Base-by-base conservation (phyloP, 2,329 filamentous ascomycete species). In the Cordyceps pruinosa region DNA sequence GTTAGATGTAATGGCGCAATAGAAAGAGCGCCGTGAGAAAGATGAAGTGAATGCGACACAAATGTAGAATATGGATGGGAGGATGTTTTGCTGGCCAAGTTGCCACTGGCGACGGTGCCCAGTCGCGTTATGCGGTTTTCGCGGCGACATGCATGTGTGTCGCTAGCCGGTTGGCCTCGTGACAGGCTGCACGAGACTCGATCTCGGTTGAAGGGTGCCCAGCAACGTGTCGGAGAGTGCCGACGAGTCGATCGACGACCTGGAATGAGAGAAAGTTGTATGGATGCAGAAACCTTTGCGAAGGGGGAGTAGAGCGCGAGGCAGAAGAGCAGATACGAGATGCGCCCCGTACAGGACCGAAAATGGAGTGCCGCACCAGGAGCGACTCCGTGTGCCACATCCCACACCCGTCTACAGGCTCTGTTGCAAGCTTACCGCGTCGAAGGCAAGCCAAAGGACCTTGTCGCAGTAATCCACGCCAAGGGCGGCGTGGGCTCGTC, bases 391-490 rank as follows among this genome's bases (percentile, higher is more conserved):
- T 44, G 45, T 34, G 35, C 34, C 45, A 42, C 19, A 19, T 15
- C 15, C 34, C 37, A 45, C 28, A 53, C 30, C 6, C 6, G 12
- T n/a, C 23, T 26, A 13, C 53, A n/a, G 53, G 34, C 19, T 42
- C 28, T 19, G 53, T 56, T 35, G 44, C 45, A 26, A 28, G 28
- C 37, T 9, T 15, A 56, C 35, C 42, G 19, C n/a, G 45, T 26
- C 19, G 15, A 49, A 56, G 42, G 45, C 45, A 56, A 56, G 54
- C 45, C 54, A 49, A 48, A 45, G 45, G 45, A 45, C 54, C 32
- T 47, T 34, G 30, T 47, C 35, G 50, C 21, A 44, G 45, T 35
- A 56, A 39, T n/a, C 23, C 25, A 30, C 37, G 47, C 26, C 45
- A 30, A n/a, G n/a, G 52, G 52, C 45, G 35, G 26, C 54, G 50